Evolutionary conservation across 371 early-diverging fungal genomes (phyloP), one percentile per base, ranked within the genome.

Genomic region (Dichotomocladium elegans): DNA sequence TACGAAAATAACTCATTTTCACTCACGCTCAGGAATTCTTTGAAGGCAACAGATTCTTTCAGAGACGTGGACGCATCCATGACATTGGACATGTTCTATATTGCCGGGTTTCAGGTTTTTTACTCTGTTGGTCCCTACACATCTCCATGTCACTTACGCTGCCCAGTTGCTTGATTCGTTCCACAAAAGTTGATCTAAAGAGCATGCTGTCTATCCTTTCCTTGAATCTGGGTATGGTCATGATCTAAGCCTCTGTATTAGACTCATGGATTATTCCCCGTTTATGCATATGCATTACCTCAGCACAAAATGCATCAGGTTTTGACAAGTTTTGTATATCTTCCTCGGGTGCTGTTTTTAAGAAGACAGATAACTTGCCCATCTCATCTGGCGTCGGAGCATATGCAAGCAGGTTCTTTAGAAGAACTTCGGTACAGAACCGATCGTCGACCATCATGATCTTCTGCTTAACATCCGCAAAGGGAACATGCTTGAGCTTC

Each of bases 301-400:
- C 93, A n/a, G 91, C 73, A 64, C 92, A 82, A 68, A 96, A 96
- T 25, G 80, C 79, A 29, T 96, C 96, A 3, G 95, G 82, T 27
- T 81, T 72, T 7, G 89, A 82, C 42, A 96, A 66, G 17, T 77
- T 78, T 48, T 77, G 63, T 22, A 81, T 58, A 47, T 85, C 85
- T 14, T 89, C 85, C 28, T 81, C 81, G 0, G 82, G 54, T 0
- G 80, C 83, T 17, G 87, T 85, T 34, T 70, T 72, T 12, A 72
- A 22, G 58, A 86, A 89, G 19, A 82, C 83, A 11, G 86, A 70
- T 6, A 94, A 63, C 53, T 82, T 77, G 5, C 88, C 90, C 71
- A 85, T 81, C 55, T 93, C 94, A 45, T 90, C 91, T 17, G 83
- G 72, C 0, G 89, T 86, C 1, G 92, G 91, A 12, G 80, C 68